Conservation (phyloP, 805 yeast genomes). For the Barnettozyma populi region DNA sequence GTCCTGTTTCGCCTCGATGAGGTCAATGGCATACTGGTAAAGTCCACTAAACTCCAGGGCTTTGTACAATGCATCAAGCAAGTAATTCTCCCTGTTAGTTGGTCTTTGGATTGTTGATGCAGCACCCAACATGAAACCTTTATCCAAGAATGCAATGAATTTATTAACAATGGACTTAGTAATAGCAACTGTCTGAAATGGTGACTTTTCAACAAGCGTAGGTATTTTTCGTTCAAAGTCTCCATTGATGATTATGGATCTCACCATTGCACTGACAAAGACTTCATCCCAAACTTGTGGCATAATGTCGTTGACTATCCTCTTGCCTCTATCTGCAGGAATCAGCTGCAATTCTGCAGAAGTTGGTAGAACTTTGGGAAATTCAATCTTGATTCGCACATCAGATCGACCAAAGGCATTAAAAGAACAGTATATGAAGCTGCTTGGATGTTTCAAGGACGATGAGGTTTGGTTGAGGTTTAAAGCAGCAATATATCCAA, state of each 20-base stretch:
- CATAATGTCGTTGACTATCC: slow-evolving; percentile 28
- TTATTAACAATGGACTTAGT: slow-evolving; percentile 12
- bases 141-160: slow-evolving; percentile 18
- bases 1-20: slow-evolving; percentile 24
- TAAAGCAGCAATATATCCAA: slow-evolving; percentile 40
- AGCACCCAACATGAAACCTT: slow-evolving; percentile 63
- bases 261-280: slow-evolving; percentile 49
- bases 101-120: slow-evolving; percentile 62
- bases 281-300: slow-evolving; percentile 53
- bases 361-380: slow-evolving; percentile 41
- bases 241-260: slow-evolving; percentile 48
- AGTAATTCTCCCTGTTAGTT: slow-evolving; percentile 53
- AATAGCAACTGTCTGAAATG: slow-evolving; percentile 15
- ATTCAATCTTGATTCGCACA: slow-evolving; percentile 56
- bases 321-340: slow-evolving; percentile 33
- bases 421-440: slow-evolving; percentile 56
- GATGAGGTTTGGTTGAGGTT: slow-evolving; percentile 21
- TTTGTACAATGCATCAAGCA: slow-evolving; percentile 65
- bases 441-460: slow-evolving; percentile 23
- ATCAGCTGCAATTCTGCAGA: slow-evolving; percentile 27
- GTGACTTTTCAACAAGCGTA: slow-evolving; percentile 50
- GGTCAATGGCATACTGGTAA: slow-evolving; percentile 33
- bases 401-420: slow-evolving; percentile 70
- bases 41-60: slow-evolving; percentile 35
- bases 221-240: slow-evolving; percentile 52